Percentiles rank a stretch among this genome's conserved stretches.
These are phyloP conservation scores for Pulicaria dysenterica DNA, from an alignment of 129 eudicot species.

Conservation along the genomic window DNA sequence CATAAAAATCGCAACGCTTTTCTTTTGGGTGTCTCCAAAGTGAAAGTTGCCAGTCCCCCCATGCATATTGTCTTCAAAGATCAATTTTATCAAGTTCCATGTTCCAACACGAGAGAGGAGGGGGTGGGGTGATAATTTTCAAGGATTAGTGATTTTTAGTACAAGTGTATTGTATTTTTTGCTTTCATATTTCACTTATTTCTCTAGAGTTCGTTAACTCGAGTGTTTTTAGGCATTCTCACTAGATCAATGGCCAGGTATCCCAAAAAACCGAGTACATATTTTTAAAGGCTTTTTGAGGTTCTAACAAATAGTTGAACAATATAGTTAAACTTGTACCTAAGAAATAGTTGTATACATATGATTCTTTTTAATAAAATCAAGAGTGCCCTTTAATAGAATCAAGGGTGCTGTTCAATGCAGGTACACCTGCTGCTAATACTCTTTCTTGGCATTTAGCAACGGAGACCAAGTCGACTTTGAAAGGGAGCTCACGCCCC, in stretches of 20 bases:
- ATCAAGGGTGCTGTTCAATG: neutral
- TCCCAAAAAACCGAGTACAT: conserved; percentile 1
- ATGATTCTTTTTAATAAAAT: neutral
- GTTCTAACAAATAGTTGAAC: conserved; percentile 20
- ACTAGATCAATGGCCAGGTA: neutral
- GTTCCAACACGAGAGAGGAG: too few species aligned
- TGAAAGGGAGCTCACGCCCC: conserved; percentile 60
- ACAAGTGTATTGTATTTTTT: neutral
- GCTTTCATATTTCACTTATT: neutral
- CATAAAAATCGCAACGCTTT: neutral
- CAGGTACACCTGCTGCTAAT: conserved; percentile 73
- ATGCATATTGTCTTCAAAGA: neutral
- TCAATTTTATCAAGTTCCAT: too few species aligned
- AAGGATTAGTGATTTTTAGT: too few species aligned
- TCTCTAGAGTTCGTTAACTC: neutral
- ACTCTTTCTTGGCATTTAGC: conserved; percentile 99
- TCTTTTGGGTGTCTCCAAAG: neutral
- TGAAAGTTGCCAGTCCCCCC: neutral
- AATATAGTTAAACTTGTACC: conserved; percentile 7
- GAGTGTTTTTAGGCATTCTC: conserved; percentile 5
- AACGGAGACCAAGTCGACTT: conserved; percentile 79
- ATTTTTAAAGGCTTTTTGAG: neutral
- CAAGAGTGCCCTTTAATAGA: too few species aligned
- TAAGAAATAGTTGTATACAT: conserved; percentile 6
- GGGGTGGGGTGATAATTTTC: too few species aligned